These are phyloP conservation scores for Fusarium miscanthi DNA, from an alignment of 2,329 filamentous ascomycete species.

Conservation along the genomic window DNA sequence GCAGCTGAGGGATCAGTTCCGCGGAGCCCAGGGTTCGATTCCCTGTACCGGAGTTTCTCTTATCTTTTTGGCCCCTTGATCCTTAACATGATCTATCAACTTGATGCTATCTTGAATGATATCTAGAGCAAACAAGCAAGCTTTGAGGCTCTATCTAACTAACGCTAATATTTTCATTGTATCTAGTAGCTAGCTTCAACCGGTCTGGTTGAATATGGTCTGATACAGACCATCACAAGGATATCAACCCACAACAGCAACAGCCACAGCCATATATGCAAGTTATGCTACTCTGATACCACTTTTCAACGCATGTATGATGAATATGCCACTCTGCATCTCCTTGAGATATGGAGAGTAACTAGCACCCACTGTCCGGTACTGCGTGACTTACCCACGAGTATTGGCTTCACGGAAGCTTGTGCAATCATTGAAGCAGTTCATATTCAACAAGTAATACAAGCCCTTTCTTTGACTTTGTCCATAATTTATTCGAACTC, in stretches of 20 bases:
- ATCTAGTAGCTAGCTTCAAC: no score
- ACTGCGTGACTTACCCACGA: neutral
- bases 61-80: neutral
- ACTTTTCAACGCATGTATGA: neutral
- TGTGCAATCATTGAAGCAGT: neutral
- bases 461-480: neutral
- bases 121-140: no score
- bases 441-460: neutral
- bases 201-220: neutral
- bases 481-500: neutral
- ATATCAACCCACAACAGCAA: neutral
- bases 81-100: no score
- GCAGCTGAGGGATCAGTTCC: constrained; percentile 20
- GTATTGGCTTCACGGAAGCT: neutral
- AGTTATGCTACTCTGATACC: neutral
- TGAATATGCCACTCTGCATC: accelerated
- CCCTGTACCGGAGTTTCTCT: constrained; percentile 43
- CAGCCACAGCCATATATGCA: neutral
- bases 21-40: constrained; percentile 46
- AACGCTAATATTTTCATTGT: no score
- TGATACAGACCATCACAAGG: no score
- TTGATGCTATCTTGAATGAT: no score
- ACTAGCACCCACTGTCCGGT: neutral
- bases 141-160: neutral
- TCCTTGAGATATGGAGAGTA: neutral